Evolutionary conservation across 208 protist species (phyloP), one percentile per base, ranked within the genome.

Genomic region (Trypanosoma platydactyli): DNA sequence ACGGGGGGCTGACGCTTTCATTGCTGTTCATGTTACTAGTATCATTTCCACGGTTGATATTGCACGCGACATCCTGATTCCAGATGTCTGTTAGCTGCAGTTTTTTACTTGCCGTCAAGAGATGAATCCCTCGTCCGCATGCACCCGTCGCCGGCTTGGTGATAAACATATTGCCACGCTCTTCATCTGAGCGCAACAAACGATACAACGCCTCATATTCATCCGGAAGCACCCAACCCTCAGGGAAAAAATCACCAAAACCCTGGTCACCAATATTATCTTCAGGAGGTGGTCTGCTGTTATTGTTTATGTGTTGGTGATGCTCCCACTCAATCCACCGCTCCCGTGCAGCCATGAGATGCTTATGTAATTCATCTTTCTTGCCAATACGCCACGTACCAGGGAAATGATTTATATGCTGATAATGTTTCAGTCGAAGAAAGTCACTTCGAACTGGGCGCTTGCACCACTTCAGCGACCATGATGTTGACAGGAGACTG

Each of bases 361-460:
- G 69, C 18, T 58, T 63, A 46, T 88, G 88, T 20, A 97, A 77
- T 27, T 76, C 70, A 58, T 93, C 88, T 61, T 97, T 97, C 27
- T 84, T 75, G 20, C 81, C 85, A 42, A 97, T 77, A 29, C 83
- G 64, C 69, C 81, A 84, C 13, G 84, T 95, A 5, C 83, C 85
- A 6, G 92, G 94, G 48, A 98, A 94, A 71, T 96, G 94, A 60
- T 98, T 98, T 29, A 96, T 71, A 24, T 81, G 76, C 46, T 96
- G 92, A 65, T 75, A 93, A 2, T 41, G 5, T 20, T 30, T n/a
- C 16, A 79, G 25, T 27, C 40, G 24, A 3, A 53, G 40, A 75
- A 81, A 93, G 22, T 89, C 83, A 56, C 88, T 89, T 11, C 67
- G 72, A 50, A 84, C 44, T 0, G 79, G 69, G 15, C 51, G 79